Evolutionary conservation across 2,329 filamentous ascomycete genomes (phyloP).

Genomic region (Hirsutella minnesotensis): DNA sequence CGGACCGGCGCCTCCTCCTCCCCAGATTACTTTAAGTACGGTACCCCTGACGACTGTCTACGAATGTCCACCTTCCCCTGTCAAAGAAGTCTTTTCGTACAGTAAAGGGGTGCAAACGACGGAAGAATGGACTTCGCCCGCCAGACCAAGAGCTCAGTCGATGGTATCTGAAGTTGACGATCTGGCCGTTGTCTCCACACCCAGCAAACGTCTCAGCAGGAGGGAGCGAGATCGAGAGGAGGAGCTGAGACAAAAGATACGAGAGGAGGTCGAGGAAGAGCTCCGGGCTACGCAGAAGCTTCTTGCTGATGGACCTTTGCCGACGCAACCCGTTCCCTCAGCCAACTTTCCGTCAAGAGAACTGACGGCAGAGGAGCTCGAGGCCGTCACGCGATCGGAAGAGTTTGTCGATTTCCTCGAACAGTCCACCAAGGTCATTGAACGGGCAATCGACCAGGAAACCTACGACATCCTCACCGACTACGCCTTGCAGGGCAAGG

Average conservation of each 20-base stretch:
- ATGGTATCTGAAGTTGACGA: slow-evolving; percentile 49
- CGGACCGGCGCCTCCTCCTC: slow-evolving; percentile 25
- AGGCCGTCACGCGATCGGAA: slow-evolving; percentile 80
- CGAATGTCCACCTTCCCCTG: slow-evolving; percentile 65
- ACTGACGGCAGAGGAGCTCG: slow-evolving; percentile 73
- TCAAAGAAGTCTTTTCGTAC: slow-evolving; percentile 84
- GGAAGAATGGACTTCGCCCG: slow-evolving; percentile 54
- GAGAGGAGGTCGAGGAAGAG: slow-evolving; percentile 88
- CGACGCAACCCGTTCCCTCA: slow-evolving; percentile 11
- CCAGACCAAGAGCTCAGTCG: slow-evolving; percentile 30
- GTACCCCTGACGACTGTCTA: slow-evolving; percentile 65
- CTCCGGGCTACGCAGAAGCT: slow-evolving; percentile 59
- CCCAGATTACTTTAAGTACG: slow-evolving; percentile 60
- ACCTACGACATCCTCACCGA: slow-evolving; percentile 87
- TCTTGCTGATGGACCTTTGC: slow-evolving; percentile 30
- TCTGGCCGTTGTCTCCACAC: slow-evolving; percentile 40
- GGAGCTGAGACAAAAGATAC: slow-evolving; percentile 72
- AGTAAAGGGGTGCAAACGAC: slow-evolving; percentile 93
- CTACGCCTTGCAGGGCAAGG: slow-evolving; percentile 72
- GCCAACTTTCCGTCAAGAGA: slow-evolving; percentile 66
- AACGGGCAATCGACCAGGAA: slow-evolving; percentile 86
- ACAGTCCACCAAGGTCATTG: slow-evolving; percentile 90
- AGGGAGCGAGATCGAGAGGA: slow-evolving; percentile 77
- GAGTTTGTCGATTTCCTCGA: slow-evolving; percentile 96
- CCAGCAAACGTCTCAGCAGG: slow-evolving; percentile 65